These are phyloP conservation scores for Neurospora sp. DNA, from an alignment of 495 filamentous ascomycete genomes.

Conservation along the genomic window DNA sequence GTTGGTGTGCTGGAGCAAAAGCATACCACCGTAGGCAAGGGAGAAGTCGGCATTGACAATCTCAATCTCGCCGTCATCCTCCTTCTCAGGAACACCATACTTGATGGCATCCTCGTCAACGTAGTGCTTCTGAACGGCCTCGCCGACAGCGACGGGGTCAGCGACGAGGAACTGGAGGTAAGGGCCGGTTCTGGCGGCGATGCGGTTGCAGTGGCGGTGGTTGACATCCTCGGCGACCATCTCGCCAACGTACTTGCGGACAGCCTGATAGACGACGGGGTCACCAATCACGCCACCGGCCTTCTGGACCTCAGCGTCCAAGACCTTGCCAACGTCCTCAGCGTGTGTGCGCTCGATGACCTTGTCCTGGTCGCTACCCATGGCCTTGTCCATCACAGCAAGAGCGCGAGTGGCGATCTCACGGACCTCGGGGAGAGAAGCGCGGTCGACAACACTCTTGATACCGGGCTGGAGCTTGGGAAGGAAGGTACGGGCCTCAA, in stretches of 20 bases:
- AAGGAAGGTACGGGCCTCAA: slow-evolving; percentile 91
- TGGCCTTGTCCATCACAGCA: slow-evolving; percentile 86
- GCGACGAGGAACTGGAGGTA: slow-evolving; percentile 67
- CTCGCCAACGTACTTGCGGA: slow-evolving; percentile 64
- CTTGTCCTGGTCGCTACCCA: slow-evolving; percentile 57
- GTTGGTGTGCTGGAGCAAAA: slow-evolving; percentile 93
- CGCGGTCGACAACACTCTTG: slow-evolving; percentile 74
- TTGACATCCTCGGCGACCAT: slow-evolving; percentile 90
- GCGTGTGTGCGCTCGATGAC: slow-evolving; percentile 57
- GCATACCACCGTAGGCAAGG: slow-evolving; percentile 95
- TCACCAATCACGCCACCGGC: slow-evolving; percentile 52
- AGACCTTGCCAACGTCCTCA: slow-evolving; percentile 64
- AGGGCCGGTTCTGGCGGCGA: slow-evolving; percentile 52
- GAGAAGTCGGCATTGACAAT: slow-evolving; percentile 99
- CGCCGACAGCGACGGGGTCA: slow-evolving; percentile 46
- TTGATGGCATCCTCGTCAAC: slow-evolving; percentile 76
- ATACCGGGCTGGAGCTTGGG: slow-evolving; percentile 93
- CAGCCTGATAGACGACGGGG: slow-evolving; percentile 54
- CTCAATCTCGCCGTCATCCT: slow-evolving; percentile 73
- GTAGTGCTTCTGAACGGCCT: slow-evolving; percentile 59
- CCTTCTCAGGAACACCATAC: slow-evolving; percentile 73
- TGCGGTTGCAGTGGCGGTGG: slow-evolving; percentile 64
- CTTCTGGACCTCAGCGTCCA: slow-evolving; percentile 66
- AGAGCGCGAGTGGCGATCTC: slow-evolving; percentile 77
- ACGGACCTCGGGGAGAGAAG: slow-evolving; percentile 89